Evolutionary conservation across 352 stramenopile species (phyloP).

Genomic region (Phytophthora sp.): DNA sequence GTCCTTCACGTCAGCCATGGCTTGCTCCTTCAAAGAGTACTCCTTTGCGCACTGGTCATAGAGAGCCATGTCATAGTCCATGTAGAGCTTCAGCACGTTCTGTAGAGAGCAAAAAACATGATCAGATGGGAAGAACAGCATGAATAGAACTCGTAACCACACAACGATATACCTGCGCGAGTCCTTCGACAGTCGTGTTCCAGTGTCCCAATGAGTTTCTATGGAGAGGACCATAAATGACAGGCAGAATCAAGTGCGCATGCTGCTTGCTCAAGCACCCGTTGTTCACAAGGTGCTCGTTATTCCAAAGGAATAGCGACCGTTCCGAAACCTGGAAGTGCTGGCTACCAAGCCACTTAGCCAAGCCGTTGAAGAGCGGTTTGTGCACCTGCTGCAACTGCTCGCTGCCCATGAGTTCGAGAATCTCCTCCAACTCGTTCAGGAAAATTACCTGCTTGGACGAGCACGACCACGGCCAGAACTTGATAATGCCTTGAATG

Average conservation of each 20-base stretch:
- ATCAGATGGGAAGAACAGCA: not conserved
- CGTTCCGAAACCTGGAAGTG: constrained; percentile 98
- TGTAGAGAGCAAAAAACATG: constrained; percentile 24
- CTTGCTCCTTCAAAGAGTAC: constrained; percentile 79
- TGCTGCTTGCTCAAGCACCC: constrained; percentile 95
- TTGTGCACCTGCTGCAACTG: constrained; percentile 82
- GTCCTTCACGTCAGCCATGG: constrained; percentile 69
- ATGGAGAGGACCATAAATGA: constrained; percentile 94
- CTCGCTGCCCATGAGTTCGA: constrained; percentile 94
- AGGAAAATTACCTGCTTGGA: constrained; percentile 97
- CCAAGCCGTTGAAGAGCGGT: constrained; percentile 77
- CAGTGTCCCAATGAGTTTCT: constrained; percentile 93
- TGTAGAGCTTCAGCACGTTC: constrained; percentile 92
- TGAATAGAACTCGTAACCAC: constrained; percentile 9
- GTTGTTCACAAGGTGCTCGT: constrained; percentile 97
- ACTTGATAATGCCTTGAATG: constrained; percentile 95
- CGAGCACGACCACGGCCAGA: constrained; percentile 95
- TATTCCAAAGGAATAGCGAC: constrained; percentile 99
- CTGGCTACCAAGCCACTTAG: constrained; percentile 92
- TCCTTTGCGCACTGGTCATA: constrained; percentile 93
- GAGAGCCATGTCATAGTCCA: constrained; percentile 95
- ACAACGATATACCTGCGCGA: constrained; percentile 70
- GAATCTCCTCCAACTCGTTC: constrained; percentile 98
- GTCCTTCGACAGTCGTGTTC: constrained; percentile 97
- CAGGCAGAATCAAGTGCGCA: constrained; percentile 92